phyloP scores from a whole-genome alignment of 352 stramenopile species.

The Phytophthora uliginosa region DNA sequence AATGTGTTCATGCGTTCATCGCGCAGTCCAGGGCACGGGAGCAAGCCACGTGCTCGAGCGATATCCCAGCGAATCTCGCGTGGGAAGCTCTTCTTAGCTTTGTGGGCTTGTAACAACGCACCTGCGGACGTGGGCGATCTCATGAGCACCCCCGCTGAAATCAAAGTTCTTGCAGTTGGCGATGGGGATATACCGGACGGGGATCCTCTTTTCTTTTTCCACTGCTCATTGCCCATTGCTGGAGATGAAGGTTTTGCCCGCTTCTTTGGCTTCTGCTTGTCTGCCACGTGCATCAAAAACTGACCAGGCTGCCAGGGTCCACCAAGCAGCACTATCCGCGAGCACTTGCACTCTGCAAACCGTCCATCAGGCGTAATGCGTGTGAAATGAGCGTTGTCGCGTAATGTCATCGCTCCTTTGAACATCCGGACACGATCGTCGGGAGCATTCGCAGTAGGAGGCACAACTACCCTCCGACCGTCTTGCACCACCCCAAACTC shows the following conservation, averaged over 20 bases:
- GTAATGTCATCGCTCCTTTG: constrained; percentile 45
- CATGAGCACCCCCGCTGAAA: constrained; percentile 18
- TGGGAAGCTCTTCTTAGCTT: constrained; percentile 58
- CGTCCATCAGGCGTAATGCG: constrained; percentile 72
- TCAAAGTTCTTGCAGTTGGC: constrained; percentile 7
- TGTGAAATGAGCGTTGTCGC: constrained; percentile 56
- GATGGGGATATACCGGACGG: neutral
- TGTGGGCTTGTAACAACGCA: constrained; percentile 30
- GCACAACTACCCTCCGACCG: constrained; percentile 21
- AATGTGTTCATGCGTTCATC: constrained; percentile 65
- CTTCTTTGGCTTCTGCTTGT: constrained; percentile 59
- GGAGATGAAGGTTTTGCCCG: constrained; percentile 21
- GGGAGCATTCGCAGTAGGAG: constrained; percentile 10
- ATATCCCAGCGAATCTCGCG: constrained; percentile 69
- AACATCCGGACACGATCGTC: constrained; percentile 31
- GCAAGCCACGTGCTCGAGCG: constrained; percentile 42
- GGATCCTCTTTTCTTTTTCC: constrained; percentile 32
- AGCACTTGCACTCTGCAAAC: constrained; percentile 78
- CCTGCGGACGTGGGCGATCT: constrained; percentile 21
- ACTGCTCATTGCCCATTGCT: neutral
- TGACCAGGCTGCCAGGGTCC: constrained; percentile 63
- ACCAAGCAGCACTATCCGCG: constrained; percentile 62
- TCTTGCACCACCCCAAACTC: constrained; percentile 40
- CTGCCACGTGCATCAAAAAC: constrained; percentile 68
- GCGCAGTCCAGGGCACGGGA: constrained; percentile 77